Percentiles rank a stretch among this genome's conserved stretches.
These are phyloP conservation scores for Rosa multiflora DNA, from an alignment of 306 rosid species.

Conservation along the genomic window DNA sequence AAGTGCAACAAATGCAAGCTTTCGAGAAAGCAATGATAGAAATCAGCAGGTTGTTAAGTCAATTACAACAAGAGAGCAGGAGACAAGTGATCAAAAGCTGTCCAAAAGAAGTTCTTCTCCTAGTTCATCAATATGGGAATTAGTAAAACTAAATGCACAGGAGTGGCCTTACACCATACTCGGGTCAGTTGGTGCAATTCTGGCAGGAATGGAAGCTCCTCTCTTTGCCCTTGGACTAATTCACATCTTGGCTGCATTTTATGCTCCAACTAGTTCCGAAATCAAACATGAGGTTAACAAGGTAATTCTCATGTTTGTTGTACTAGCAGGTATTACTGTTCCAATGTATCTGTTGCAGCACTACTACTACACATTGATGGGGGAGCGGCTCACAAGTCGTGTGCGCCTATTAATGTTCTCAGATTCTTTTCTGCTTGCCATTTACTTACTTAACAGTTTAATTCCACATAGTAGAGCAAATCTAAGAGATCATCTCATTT, in stretches of 20 bases:
- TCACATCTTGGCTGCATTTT: constrained; percentile 66
- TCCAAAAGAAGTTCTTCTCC: constrained; percentile 23
- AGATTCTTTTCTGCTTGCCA: constrained; percentile 39
- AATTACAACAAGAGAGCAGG: constrained; percentile 25
- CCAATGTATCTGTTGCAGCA: constrained; percentile 76
- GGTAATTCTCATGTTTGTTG: constrained; percentile 56
- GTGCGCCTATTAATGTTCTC: constrained; percentile 74
- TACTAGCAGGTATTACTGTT: constrained; percentile 52
- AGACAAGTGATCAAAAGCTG: constrained; percentile 33
- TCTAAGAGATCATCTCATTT: constrained; percentile 17
- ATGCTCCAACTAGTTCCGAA: constrained; percentile 49
- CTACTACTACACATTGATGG: constrained; percentile 74
- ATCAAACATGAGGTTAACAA: constrained; percentile 60
- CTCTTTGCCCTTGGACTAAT: constrained; percentile 78
- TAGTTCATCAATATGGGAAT: constrained; percentile 52
- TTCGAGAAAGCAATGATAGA: constrained; percentile 33
- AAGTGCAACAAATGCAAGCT: constrained; percentile 57
- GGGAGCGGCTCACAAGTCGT: constrained; percentile 79
- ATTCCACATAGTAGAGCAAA: background rate
- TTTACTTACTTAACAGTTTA: background rate
- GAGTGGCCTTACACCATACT: constrained; percentile 76
- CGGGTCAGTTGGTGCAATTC: constrained; percentile 74
- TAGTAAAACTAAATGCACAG: constrained; percentile 70
- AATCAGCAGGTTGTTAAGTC: constrained; percentile 33
- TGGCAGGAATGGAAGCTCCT: constrained; percentile 91